Evolutionary conservation across 352 stramenopile species (phyloP), one percentile per base, ranked within the genome.

Genomic region (Pythium periplocum): DNA sequence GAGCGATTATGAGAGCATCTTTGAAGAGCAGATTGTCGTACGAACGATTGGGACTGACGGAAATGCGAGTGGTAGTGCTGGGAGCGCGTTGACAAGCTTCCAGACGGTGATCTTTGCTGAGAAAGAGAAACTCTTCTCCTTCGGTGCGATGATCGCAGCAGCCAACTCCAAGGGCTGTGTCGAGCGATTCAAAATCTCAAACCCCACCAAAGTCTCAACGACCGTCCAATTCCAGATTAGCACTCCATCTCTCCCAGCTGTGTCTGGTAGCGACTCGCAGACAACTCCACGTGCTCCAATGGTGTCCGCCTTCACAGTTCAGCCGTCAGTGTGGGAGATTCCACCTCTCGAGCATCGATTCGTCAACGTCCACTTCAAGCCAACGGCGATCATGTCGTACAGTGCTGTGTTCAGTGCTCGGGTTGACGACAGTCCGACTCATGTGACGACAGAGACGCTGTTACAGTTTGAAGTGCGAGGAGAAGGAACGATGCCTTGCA

Each of bases 21-120:
- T 98, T 52, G 94, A 98, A 61, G 94, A 98, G 69, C 94, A 98
- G 58, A 91, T 86, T 5, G 90, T 98, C 17, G 74, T 98, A 42
- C 73, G 66, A 2, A 85, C 80, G 0, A 66, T 98, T 40, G 73
- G 69, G 9, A 55, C 85, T 2, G 71, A 81, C 1, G 50, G 59
- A 10, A 49, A 17, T 12, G 10, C 9, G 4, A 10, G n/a, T 48
- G 31, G 50, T 35, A 7, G 31, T 40, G 46, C 10, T 2, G 45
- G 34, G 7, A 66, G 17, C 55, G 44, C 45, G 35, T 57, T 54
- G 30, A 68, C 64, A 37, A 53, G 57, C 4, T 59, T 84, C 10
- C 81, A 90, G 47, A 82, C 69, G 0, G 79, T 88, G 8, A 66
- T 87, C 0, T 98, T 95, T 48, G 82, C 85, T 0, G 84, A 96